Evolutionary conservation across 148 eudicot genomes (phyloP), one percentile per base, ranked within the genome.

Genomic region (Vaccinium myrtillus): DNA sequence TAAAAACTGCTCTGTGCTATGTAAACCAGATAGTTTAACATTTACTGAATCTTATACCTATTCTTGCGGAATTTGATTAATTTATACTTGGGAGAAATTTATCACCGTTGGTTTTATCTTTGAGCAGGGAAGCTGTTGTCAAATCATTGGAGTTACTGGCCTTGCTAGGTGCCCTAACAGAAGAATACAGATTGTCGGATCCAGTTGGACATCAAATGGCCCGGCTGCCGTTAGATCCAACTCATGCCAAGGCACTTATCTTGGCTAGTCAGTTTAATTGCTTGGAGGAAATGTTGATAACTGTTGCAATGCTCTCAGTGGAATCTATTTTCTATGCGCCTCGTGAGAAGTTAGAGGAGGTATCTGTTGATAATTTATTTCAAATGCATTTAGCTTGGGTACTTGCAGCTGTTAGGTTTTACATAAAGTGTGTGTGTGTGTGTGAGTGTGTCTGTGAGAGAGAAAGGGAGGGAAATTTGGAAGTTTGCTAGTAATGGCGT

Each of bases 141-240:
- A 96, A 91, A 89, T 93, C 99, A 83, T 86, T 93, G 87, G 98
- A 93, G 86, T 89, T 89, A 71, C 82, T 95, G 84, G 87, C 86
- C 89, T 93, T 92, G 91, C 91, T 96, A 81, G 99, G 98, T 73
- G 99, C 99, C 84, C 85, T 96, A 79, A 93, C 93, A 59, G 98
- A 96, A 13, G 98, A 93, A 36, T 86, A 89, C 80, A 96, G 92
- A 89, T 86, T 96, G 80, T 94, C 98, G 3, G 93, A 95, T 87
- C 98, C 98, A 87, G 86, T 94, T 76, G 99, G 99, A 67, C 90
- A 82, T 11, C 98, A 96, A 87, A 96, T 96, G 99, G 94, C 98
- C 51, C 89, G 90, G 86, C 92, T 96, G 81, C 99, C 99, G 4
- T 87, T 96, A 81, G 98, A 95, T 75, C 99, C 99, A 61, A 88